phyloP scores from a whole-genome alignment of 169 alveolate species.

The Perkinsus chesapeaki region DNA sequence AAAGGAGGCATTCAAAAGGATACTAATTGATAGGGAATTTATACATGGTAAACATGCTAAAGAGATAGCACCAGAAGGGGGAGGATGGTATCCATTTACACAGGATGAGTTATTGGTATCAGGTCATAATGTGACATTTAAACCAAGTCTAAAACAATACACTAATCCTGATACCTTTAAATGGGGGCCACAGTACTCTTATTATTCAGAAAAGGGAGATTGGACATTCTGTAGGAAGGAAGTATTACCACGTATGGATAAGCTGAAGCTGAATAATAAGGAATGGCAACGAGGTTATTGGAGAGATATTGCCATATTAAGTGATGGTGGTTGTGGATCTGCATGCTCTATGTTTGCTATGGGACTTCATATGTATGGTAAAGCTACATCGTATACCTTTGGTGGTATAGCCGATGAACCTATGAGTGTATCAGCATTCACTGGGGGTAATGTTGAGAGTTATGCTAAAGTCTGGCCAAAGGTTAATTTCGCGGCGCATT shows the following conservation, averaged over 20 bases:
- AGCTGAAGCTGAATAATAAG: background rate
- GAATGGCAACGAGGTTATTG: background rate
- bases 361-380: background rate
- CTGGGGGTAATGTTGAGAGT: background rate
- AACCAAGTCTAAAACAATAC: background rate
- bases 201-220: background rate
- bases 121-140: background rate
- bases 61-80: background rate
- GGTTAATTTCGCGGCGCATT: background rate
- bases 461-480: background rate
- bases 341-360: background rate
- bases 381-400: background rate
- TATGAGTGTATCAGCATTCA: background rate
- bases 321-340: background rate
- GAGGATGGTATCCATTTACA: background rate
- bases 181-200: background rate
- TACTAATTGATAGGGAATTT: background rate
- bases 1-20: background rate
- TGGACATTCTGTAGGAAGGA: background rate
- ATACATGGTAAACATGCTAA: background rate
- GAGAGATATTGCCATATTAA: background rate
- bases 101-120: background rate
- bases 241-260: background rate
- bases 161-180: background rate
- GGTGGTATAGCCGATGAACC: background rate